phyloP scores from a whole-genome alignment of 768 basidiomycete species.

The Psilocybe tampanensis region DNA sequence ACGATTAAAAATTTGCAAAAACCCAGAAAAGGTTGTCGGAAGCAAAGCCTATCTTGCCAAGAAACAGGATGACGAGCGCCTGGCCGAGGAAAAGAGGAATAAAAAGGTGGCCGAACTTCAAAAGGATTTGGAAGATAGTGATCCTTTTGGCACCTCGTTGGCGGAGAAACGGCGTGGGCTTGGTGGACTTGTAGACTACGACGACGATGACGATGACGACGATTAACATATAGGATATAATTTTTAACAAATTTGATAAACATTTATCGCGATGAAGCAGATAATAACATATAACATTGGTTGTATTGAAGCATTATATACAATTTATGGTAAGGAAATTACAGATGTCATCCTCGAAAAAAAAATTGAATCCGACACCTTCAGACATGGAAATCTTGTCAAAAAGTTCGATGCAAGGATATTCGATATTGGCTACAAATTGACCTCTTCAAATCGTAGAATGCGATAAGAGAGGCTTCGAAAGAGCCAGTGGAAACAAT shows the following conservation, averaged over 20 bases:
- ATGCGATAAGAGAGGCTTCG: constrained; percentile 42
- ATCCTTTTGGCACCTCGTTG: constrained; percentile 73
- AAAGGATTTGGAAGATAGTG: constrained; percentile 48
- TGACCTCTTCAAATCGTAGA: constrained; percentile 36
- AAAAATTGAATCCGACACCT: constrained; percentile 7
- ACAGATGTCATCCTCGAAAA: constrained; percentile 24
- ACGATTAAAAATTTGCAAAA: constrained; percentile 85
- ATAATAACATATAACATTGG: no score
- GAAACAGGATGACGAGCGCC: constrained; percentile 70
- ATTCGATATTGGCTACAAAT: constrained; percentile 35
- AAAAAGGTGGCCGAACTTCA: constrained; percentile 57
- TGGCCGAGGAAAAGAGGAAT: constrained; percentile 67
- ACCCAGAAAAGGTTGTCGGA: constrained; percentile 95
- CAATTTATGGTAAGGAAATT: not conserved
- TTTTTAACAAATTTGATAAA: not conserved
- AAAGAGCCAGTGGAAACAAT: constrained; percentile 32
- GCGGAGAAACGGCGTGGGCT: constrained; percentile 35
- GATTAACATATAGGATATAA: not conserved
- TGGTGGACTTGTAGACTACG: constrained; percentile 66
- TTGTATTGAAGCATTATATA: no score
- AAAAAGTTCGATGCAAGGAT: constrained; percentile 21
- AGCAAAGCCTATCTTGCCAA: constrained; percentile 78
- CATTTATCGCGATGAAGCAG: no score
- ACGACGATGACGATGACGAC: constrained; percentile 39
- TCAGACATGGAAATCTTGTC: constrained; percentile 16